Conservation (phyloP, 1,284 basidiomycete species). For the Ganoderma leucocontextum region DNA sequence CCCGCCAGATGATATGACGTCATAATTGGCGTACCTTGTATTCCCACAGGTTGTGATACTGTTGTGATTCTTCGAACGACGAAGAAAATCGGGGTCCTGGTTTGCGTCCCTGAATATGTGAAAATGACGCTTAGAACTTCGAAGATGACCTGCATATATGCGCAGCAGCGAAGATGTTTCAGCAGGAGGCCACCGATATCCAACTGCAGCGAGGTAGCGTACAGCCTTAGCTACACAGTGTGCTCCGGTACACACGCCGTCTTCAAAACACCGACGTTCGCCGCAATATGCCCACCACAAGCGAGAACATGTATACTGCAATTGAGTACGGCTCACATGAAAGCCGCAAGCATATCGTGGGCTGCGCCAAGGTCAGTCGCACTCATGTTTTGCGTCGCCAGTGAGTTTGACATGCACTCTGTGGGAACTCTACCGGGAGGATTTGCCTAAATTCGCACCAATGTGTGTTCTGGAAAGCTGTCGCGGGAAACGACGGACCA, state of each 20-base stretch:
- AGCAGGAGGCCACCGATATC: not conserved
- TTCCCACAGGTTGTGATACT: not conserved
- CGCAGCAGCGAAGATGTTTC: not conserved
- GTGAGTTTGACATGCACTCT: not conserved
- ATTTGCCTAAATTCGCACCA: not conserved
- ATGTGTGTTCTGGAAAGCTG: conserved; percentile 2
- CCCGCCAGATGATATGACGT: not conserved
- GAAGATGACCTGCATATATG: not conserved
- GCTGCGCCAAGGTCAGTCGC: not conserved
- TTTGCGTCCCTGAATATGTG: not conserved
- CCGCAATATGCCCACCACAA: not conserved
- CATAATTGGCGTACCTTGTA: not conserved
- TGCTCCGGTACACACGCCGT: not conserved
- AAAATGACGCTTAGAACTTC: not conserved
- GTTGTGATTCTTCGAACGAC: not conserved
- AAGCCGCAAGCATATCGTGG: not conserved
- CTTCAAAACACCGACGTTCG: not conserved
- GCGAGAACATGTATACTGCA: not conserved
- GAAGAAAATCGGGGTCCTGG: not conserved
- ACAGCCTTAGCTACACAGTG: not conserved
- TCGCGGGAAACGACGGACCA: not conserved
- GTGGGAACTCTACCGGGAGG: not conserved
- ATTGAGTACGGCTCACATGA: not conserved
- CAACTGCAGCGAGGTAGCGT: not conserved
- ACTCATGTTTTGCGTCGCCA: not conserved